Conservation (phyloP, 495 filamentous ascomycete genomes). For the Astrothelium subdiscretum region DNA sequence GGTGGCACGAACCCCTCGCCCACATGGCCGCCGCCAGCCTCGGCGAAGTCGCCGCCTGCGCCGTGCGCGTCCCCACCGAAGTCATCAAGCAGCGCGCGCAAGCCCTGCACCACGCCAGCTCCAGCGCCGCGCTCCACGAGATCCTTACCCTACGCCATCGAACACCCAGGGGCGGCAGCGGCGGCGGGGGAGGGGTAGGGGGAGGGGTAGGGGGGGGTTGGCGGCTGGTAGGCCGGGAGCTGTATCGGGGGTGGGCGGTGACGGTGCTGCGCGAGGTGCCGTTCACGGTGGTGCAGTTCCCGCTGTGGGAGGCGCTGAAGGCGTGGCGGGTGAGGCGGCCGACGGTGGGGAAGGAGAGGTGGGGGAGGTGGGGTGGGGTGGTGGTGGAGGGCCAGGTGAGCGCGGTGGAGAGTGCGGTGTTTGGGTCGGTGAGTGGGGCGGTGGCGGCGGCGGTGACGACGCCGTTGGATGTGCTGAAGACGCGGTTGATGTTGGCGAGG, state of each 20-base stretch:
- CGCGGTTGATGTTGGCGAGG: slow-evolving; percentile 78
- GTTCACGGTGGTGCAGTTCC: slow-evolving; percentile 94
- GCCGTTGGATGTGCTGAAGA: slow-evolving; percentile 93
- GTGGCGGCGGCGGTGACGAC: slow-evolving; percentile 84
- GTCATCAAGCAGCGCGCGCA: slow-evolving; percentile 96
- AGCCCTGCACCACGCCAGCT: slow-evolving; percentile 58
- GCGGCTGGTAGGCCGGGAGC: slow-evolving; percentile 57
- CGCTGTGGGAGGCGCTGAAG: slow-evolving; percentile 92
- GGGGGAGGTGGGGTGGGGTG: slow-evolving; percentile 3
- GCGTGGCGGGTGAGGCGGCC: slow-evolving; percentile 29
- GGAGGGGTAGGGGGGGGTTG: slow-evolving; percentile 21
- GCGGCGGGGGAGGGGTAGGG: no score
- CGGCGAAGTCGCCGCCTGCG: slow-evolving; percentile 87
- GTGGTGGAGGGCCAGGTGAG: slow-evolving; percentile 37
- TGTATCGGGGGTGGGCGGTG: slow-evolving; percentile 83
- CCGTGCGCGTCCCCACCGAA: slow-evolving; percentile 87
- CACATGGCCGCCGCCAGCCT: slow-evolving; percentile 84
- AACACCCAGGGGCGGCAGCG: no score
- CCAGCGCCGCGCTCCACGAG: slow-evolving; percentile 47
- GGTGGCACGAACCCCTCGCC: slow-evolving; percentile 29
- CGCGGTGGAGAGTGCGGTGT: slow-evolving; percentile 70
- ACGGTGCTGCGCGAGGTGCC: slow-evolving; percentile 94
- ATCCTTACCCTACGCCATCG: slow-evolving; percentile 50
- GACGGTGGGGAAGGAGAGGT: slow-evolving; percentile 8
- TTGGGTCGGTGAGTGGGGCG: slow-evolving; percentile 73